phyloP scores from a whole-genome alignment of 805 yeast species.

The Hagleromyces aurorensis region DNA sequence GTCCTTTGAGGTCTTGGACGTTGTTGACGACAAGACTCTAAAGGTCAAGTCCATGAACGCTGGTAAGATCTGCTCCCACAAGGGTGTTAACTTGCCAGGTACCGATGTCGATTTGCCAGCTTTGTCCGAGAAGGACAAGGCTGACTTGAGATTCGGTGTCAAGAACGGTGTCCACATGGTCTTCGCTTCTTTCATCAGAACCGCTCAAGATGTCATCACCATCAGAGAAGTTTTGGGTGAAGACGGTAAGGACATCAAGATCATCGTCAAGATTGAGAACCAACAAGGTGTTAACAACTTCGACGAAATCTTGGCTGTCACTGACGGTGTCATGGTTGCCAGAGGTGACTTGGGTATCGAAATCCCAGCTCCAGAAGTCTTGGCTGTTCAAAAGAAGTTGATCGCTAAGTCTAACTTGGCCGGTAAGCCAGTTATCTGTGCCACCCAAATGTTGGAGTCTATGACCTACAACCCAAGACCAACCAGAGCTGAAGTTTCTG shows the following conservation, averaged over 20 bases:
- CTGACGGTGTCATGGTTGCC: slow-evolving; percentile 99
- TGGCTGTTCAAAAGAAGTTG: slow-evolving; percentile 96
- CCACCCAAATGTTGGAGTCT: slow-evolving; percentile 99
- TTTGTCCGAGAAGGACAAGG: slow-evolving; percentile 90
- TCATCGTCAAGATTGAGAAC: slow-evolving; percentile 95
- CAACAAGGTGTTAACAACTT: slow-evolving; percentile 99
- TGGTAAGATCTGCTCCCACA: slow-evolving; percentile 93
- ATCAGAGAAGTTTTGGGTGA: slow-evolving; percentile 95
- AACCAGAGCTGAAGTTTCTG: slow-evolving; percentile 99
- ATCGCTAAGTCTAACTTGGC: slow-evolving; percentile 99
- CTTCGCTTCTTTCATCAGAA: slow-evolving; percentile 96
- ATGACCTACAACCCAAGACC: slow-evolving; percentile 99
- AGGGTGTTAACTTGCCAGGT: slow-evolving; percentile 98
- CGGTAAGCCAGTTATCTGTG: slow-evolving; percentile 99
- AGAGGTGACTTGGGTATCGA: slow-evolving; percentile 99
- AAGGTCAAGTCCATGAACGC: slow-evolving; percentile 86
- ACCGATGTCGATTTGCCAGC: slow-evolving; percentile 99
- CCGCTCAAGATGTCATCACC: slow-evolving; percentile 80
- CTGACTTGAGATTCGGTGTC: slow-evolving; percentile 90
- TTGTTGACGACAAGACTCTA: slow-evolving; percentile 71
- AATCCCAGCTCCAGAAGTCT: slow-evolving; percentile 98
- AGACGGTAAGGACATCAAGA: slow-evolving; percentile 93
- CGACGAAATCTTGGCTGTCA: slow-evolving; percentile 86
- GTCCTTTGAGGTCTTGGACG: slow-evolving; percentile 85
- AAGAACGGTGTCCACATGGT: slow-evolving; percentile 97